Evolutionary conservation across 179 eudicot species (phyloP).

Genomic region (Nepenthes alata): DNA sequence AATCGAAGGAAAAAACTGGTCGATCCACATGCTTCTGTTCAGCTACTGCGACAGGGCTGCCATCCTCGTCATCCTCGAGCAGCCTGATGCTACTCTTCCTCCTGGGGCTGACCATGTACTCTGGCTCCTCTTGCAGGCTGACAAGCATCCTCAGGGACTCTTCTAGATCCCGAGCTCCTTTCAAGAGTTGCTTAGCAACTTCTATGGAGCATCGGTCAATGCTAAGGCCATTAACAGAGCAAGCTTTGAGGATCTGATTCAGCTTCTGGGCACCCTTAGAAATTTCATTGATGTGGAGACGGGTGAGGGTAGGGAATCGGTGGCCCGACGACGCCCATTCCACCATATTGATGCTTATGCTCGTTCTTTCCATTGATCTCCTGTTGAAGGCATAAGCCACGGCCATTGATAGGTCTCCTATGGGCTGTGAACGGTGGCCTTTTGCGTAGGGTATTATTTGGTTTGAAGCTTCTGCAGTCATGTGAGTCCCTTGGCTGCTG

Average conservation of each 20-base stretch:
- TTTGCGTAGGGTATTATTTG: conserved; percentile 53
- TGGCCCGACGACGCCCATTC: conserved; percentile 22
- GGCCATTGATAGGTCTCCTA: conserved; percentile 56
- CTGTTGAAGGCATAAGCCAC: conserved; percentile 47
- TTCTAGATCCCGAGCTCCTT: conserved; percentile 79
- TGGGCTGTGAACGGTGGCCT: conserved; percentile 23
- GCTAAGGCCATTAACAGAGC: conserved; percentile 38
- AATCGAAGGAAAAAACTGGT: conserved; percentile 85
- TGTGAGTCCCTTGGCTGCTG: conserved; percentile 15
- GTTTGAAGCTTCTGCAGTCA: conserved; percentile 24
- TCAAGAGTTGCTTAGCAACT: conserved; percentile 60
- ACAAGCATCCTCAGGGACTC: conserved; percentile 76
- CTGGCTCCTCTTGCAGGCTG: conserved; percentile 70
- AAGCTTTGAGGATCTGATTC: conserved; percentile 55
- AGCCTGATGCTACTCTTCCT: conserved; percentile 41
- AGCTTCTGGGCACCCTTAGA: conserved; percentile 77
- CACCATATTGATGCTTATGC: conserved; percentile 7
- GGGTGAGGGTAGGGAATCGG: conserved; percentile 38
- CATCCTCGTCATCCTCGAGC: conserved; percentile 55
- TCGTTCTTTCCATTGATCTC: conserved; percentile 19
- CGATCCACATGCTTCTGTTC: conserved; percentile 38
- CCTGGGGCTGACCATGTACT: conserved; percentile 24
- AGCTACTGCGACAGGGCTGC: conserved; percentile 8
- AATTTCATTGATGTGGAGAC: conserved; percentile 59
- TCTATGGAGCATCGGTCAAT: conserved; percentile 43